Evolutionary conservation across 192 early-diverging fungal species (phyloP).

Genomic region (Lobulomyces angularis): DNA sequence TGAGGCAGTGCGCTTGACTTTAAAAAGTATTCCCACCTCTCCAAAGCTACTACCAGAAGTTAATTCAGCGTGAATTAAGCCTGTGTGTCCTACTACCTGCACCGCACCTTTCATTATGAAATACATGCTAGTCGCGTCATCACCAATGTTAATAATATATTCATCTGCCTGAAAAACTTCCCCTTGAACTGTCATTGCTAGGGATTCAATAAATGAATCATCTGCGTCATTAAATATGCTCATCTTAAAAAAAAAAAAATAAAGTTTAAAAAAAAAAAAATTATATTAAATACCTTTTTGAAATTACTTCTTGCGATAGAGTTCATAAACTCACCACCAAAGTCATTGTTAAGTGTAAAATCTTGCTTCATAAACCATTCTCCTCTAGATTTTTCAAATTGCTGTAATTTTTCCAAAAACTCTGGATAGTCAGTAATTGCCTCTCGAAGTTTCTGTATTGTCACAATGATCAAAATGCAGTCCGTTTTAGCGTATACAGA

Average conservation of each 20-base stretch:
- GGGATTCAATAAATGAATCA: slow-evolving; percentile 22
- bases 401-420: slow-evolving; percentile 3
- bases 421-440: slow-evolving; percentile 10
- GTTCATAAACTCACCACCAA: slow-evolving; percentile 31
- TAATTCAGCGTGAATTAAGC: slow-evolving; percentile 34
- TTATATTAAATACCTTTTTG: slow-evolving; percentile 14
- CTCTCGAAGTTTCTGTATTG: slow-evolving; percentile 22
- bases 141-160: slow-evolving; percentile 22
- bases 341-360: slow-evolving; percentile 10
- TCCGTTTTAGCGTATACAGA: slow-evolving; percentile 21
- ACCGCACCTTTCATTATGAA: slow-evolving; percentile 31
- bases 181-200: slow-evolving; percentile 14
- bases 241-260: slow-evolving; percentile 1
- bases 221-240: slow-evolving; percentile 20
- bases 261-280: slow-evolving; percentile 7
- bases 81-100: slow-evolving; percentile 20
- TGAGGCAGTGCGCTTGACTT: slow-evolving; percentile 30
- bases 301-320: slow-evolving; percentile 28
- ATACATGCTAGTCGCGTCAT: slow-evolving; percentile 29
- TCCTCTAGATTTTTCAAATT: slow-evolving; percentile 18
- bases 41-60: slow-evolving; percentile 32
- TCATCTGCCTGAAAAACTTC: slow-evolving; percentile 9
- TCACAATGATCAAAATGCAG: slow-evolving; percentile 18
- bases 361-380: no score
- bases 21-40: slow-evolving; percentile 34